Base-by-base conservation (phyloP, 2,329 filamentous ascomycete species). In the Fusarium sp. region DNA sequence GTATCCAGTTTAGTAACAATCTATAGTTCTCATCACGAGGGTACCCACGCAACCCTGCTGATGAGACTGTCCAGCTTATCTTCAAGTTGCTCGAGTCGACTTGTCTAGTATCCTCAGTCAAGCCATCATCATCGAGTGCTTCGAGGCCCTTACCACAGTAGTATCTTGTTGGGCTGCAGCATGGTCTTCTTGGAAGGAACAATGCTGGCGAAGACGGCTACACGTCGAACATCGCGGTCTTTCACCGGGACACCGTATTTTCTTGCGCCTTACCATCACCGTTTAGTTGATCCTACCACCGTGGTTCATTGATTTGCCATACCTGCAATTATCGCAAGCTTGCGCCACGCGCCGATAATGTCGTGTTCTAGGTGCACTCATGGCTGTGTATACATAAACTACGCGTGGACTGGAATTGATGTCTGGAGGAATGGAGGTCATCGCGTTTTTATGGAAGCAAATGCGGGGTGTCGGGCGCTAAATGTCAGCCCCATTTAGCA, bases 291-390 rank as follows among this genome's bases (percentile, higher is more conserved):
- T n/a, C 6, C 20, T 20, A 0, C 4, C 5, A 45, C 6, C 3
- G 2, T 4, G 6, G 10, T 16, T 6, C 7, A 0, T 7, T 12
- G 3, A 1, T 10, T 1, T 4, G 16, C 3, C n/a, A 9, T 65
- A 69, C 66, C 66, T 55, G 51, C 65, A 69, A 25, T 68, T 69
- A 3, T 68, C 60, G 8, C 66, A 69, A 3, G 66, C 66, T 2
- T 65, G 65, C 10, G 55, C 47, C 4, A 61, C 60, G 6, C 66
- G 66, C 18, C 65, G 42, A 55, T 69, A 69, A 5, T 68, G 55
- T 5, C 66, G 49, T 16, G 60, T 53, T 32, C 55, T 48, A 20
- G 65, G 55, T 4, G 65, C 40, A 23, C 45, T 61, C 66, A 69
- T 67, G 1, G 13, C 13, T 43, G 16, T 37, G 10, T 21, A 37